Percentiles rank a stretch among this genome's conserved stretches.
Conservation (phyloP, 2,329 filamentous ascomycete genomes). For the Xylaria multiplex region DNA sequence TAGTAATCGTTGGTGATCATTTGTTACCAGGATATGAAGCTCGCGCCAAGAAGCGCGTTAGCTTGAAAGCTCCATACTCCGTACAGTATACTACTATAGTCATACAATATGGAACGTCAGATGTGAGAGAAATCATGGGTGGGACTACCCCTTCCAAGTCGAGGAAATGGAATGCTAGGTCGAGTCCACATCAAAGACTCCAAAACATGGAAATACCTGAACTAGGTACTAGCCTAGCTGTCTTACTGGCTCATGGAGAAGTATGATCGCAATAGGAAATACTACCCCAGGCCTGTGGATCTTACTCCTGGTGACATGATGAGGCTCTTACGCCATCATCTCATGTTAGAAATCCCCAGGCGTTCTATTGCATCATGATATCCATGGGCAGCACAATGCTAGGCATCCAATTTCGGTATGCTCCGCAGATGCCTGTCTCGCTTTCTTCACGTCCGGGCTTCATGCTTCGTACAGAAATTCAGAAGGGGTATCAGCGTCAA, state of each 20-base stretch:
- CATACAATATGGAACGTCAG: slow-evolving; percentile 32
- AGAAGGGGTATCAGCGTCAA: background rate
- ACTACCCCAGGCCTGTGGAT: background rate
- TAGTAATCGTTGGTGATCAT: slow-evolving; percentile 7
- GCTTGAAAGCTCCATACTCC: background rate
- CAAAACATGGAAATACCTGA: background rate
- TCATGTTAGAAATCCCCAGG: slow-evolving; percentile 12
- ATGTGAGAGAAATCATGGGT: slow-evolving; percentile 41
- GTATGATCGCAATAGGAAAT: slow-evolving; percentile 6
- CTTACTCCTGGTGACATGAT: slow-evolving; percentile 8
- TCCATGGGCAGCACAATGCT: background rate
- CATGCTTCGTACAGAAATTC: background rate
- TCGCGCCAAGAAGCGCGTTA: slow-evolving; percentile 12
- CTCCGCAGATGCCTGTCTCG: slow-evolving; percentile 12
- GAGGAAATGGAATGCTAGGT: background rate
- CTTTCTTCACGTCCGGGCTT: background rate
- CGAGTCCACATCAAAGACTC: background rate
- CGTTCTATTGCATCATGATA: background rate
- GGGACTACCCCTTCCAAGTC: slow-evolving; percentile 36
- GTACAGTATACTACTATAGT: background rate
- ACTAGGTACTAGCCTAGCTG: background rate
- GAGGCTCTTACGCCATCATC: slow-evolving; percentile 25
- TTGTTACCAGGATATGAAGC: slow-evolving; percentile 22
- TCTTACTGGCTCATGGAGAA: background rate
- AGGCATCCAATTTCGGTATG: slow-evolving; percentile 8